Evolutionary conservation across 2,329 filamentous ascomycete genomes (phyloP).

Genomic region (Arthrinium puccinioides): DNA sequence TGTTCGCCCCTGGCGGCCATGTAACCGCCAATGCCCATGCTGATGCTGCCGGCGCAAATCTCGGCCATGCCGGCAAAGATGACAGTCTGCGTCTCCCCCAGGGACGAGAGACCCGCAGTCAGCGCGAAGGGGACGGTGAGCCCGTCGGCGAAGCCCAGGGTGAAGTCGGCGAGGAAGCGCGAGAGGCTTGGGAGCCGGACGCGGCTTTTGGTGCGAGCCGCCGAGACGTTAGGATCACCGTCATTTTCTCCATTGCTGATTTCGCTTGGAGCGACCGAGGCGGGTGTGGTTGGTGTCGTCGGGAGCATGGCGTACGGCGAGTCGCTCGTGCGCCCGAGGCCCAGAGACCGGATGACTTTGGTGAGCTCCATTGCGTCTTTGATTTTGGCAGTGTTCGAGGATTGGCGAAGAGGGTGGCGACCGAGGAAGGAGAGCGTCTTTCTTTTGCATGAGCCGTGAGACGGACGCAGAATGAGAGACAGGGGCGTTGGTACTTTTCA

Average conservation of each 20-base stretch:
- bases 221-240: no score
- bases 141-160: slow-evolving; percentile 71
- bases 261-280: background rate
- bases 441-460: no score
- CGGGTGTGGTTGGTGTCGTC: background rate
- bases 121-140: slow-evolving; percentile 75
- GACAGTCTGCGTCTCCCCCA: slow-evolving; percentile 59
- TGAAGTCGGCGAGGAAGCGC: slow-evolving; percentile 51
- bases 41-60: slow-evolving; percentile 68
- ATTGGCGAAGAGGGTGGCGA: no score
- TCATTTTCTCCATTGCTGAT: background rate
- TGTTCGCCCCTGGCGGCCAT: slow-evolving; percentile 55
- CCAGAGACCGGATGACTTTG: no score
- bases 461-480: no score
- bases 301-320: no score
- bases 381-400: no score
- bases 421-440: no score
- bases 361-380: no score
- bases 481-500: no score
- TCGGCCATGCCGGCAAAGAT: slow-evolving; percentile 69
- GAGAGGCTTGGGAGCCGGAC: slow-evolving; percentile 9
- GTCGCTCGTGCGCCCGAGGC: no score
- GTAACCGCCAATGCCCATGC: slow-evolving; percentile 71
- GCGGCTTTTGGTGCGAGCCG: background rate
- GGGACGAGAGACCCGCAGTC: slow-evolving; percentile 62